Evolutionary conservation across 202 grass and related monocot genomes (phyloP), one percentile per base, ranked within the genome.

Genomic region (Zizania palustris): DNA sequence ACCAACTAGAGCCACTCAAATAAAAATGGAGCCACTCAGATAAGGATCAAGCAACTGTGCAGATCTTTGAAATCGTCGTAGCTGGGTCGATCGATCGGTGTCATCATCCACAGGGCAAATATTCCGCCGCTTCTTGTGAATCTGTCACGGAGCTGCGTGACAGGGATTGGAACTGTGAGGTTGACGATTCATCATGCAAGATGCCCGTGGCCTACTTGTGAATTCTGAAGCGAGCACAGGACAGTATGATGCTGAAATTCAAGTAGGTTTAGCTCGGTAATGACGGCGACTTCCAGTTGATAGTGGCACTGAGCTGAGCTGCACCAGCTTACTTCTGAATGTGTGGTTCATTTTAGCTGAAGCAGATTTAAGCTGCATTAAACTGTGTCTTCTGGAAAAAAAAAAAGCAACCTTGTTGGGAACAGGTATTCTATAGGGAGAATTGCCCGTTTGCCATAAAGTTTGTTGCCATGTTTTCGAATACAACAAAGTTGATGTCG

Each of bases 221-320:
- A 45, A 56, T 55, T 53, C 14, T 21, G 42, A 19, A 64, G 44
- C 53, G 2, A 11, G 5, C 33, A 61, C 4, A 13, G 12, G 66
- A 59, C 51, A 14, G 0, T 13, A 51, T 18, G 35, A 63, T n/a
- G 13, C 42, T 20, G 15, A 53, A 33, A 36, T 53, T 62, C 38
- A 6, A 71, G 34, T 41, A 42, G 67, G 19, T 71, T 80, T 41
- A 50, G 45, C 45, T 53, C 67, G 13, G 56, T 71, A 10, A 80
- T 48, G 78, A 72, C 46, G 59, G 36, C 0, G 46, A 65, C 46
- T 2, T 72, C 5, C 41, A 46, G 18, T 48, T 48, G 62, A 65
- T 65, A 16, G 50, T 54, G 50, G 50, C 50, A 18, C 4, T 54
- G 50, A 15, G 8, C 18, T 19, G 62, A 65, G 16, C 60, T 36